phyloP scores from a whole-genome alignment of 768 basidiomycete genomes.

The Daedaleopsis nitida region DNA sequence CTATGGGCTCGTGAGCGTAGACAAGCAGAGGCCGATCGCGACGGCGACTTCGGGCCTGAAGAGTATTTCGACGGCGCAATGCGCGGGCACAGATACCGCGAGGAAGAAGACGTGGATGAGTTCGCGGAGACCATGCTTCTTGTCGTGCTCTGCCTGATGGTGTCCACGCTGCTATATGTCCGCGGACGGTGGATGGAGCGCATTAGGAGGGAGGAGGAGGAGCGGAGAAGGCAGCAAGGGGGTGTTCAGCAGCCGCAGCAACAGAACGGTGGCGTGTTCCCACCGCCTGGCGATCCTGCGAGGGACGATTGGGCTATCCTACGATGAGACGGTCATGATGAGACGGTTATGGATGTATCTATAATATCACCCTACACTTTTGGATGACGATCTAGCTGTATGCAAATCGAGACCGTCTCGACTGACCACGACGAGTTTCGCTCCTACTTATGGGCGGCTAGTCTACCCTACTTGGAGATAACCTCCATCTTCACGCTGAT shows the following conservation, averaged over 20 bases:
- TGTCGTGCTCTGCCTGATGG: slow-evolving; percentile 68
- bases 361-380: neutral
- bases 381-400: neutral
- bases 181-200: slow-evolving; percentile 78
- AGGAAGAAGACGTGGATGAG: slow-evolving; percentile 68
- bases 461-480: no score
- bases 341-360: neutral
- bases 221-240: slow-evolving; percentile 41
- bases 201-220: slow-evolving; percentile 61
- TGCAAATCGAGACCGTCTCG: no score
- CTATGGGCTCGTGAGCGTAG: slow-evolving; percentile 83
- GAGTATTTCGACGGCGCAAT: slow-evolving; percentile 77
- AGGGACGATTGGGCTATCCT: slow-evolving; percentile 68
- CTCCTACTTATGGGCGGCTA: no score
- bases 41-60: slow-evolving; percentile 77
- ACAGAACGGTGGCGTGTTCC: slow-evolving; percentile 49
- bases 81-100: slow-evolving; percentile 54
- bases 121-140: slow-evolving; percentile 81
- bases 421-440: no score
- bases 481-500: neutral
- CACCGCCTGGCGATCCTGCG: slow-evolving; percentile 63
- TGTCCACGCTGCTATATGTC: slow-evolving; percentile 76
- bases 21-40: slow-evolving; percentile 70
- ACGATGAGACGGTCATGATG: slow-evolving; percentile 36
- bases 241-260: slow-evolving; percentile 20